Base-by-base conservation (phyloP, 2,329 filamentous ascomycete species). In the Diaporthe sp. region DNA sequence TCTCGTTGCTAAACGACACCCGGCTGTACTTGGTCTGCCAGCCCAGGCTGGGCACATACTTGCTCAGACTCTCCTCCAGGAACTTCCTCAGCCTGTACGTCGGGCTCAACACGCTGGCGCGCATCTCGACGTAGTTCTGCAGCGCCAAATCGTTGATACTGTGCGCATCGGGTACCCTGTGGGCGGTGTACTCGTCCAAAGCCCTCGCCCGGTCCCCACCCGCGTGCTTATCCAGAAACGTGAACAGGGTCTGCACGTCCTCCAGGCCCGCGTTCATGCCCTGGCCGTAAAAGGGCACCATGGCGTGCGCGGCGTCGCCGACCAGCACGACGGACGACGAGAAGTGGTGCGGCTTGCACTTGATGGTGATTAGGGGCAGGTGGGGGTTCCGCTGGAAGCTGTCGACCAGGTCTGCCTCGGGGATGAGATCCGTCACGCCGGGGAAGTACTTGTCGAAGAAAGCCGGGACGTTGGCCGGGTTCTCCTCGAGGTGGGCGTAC, bases 261-360 rank as follows among this genome's bases (percentile, higher is more conserved):
- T 99, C 97, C 55, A 99, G 90, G 0, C 97, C 97, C 0, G 97
- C 94, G 81, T 99, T 99, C 92, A 99, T 97, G 50, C 97, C 97
- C 83, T 99, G 97, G 0, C 97, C 97, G 83, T 98, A 99, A 84
- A 99, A 99, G 0, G 97, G 97, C 0, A 99, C 95, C 92, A 99
- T 98, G 74, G 97, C 97, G 82, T 99, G 97, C 0, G 97, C 96
- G 10, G 97, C 95, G 82, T 99, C 97, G 74, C 97, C 97, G 47
- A 99, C 82, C 66, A 99, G 95, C 75, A 97, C 95, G 42, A 90
- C 95, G 0, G 92, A 93, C 33, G 91, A 91, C 67, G 85, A 87
- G 85, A 91, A 95, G 85, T 98, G 95, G 84, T 98, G 94, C 0
- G 97, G 97, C 25, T 90, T 90, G 85, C 96, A 98, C 84, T 98